Percentiles rank a stretch among this genome's conserved stretches.
Conservation (phyloP, 2,329 filamentous ascomycete genomes). For the Aphanocladium album region DNA sequence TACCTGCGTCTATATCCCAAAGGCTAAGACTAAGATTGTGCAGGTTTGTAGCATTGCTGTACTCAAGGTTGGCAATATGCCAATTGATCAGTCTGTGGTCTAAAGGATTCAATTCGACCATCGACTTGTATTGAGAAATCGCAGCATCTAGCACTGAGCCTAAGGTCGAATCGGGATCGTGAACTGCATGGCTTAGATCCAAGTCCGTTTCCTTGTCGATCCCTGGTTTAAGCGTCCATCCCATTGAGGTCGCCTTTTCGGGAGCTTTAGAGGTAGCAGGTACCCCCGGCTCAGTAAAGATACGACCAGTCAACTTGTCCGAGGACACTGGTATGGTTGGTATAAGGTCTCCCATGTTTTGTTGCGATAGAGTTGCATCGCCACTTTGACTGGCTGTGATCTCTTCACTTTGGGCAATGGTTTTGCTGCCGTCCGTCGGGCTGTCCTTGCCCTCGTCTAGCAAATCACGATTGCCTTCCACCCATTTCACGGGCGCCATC, state of each 20-base stretch:
- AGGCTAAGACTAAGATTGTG: conserved; percentile 80
- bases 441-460: conserved; percentile 81
- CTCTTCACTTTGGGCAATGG: conserved; percentile 67
- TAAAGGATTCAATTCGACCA: conserved; percentile 77
- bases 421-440: conserved; percentile 61
- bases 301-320: conserved; percentile 65
- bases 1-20: conserved; percentile 96
- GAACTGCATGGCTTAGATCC: conserved; percentile 62
- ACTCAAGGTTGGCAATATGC: conserved; percentile 97
- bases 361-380: conserved; percentile 49
- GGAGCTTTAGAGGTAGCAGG: conserved; percentile 68
- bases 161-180: conserved; percentile 64
- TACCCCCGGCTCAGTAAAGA: conserved; percentile 65
- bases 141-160: conserved; percentile 90
- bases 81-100: conserved; percentile 92
- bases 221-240: conserved; percentile 69
- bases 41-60: conserved; percentile 89
- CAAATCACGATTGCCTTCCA: conserved; percentile 76
- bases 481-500: conserved; percentile 59
- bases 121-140: conserved; percentile 77
- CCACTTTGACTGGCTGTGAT: conserved; percentile 56
- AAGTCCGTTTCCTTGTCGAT: conserved; percentile 61
- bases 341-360: conserved; percentile 47
- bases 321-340: conserved; percentile 60
- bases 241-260: conserved; percentile 72